phyloP scores from a whole-genome alignment of 2,329 filamentous ascomycete species.

The Aspergillus ruber region DNA sequence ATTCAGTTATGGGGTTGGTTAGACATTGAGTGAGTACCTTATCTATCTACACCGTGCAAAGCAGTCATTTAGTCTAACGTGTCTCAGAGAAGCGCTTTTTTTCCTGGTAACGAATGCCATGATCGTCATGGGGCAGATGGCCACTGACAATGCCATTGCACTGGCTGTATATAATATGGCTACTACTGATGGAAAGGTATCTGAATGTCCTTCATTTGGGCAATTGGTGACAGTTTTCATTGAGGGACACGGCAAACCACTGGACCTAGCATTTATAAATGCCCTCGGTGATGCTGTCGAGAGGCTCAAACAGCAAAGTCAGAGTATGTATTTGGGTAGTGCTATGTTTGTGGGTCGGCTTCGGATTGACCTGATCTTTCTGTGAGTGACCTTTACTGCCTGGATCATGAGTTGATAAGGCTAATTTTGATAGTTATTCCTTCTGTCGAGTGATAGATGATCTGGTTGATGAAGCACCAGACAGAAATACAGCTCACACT shows the following conservation, averaged over 20 bases:
- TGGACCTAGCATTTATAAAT: no score
- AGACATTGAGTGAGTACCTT: conserved; percentile 54
- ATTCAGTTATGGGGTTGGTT: conserved; percentile 54
- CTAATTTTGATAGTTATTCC: conserved; percentile 48
- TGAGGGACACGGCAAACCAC: no score
- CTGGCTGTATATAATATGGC: conserved; percentile 44
- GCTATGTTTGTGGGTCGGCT: conserved; percentile 62
- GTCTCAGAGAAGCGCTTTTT: conserved; percentile 57
- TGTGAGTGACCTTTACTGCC: conserved; percentile 34
- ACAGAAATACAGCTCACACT: conserved; percentile 12
- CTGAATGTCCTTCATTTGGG: not conserved
- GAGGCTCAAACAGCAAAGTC: conserved; percentile 58
- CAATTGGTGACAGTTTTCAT: no score
- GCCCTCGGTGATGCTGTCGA: conserved; percentile 38
- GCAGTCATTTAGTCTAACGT: not conserved
- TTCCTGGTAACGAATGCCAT: conserved; percentile 64
- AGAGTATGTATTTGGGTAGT: conserved; percentile 68
- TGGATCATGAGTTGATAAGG: no score
- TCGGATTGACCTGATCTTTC: conserved; percentile 59
- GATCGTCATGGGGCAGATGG: conserved; percentile 62
- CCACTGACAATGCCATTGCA: conserved; percentile 63
- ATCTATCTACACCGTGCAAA: not conserved
- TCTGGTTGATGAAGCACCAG: conserved; percentile 59
- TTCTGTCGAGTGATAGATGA: conserved; percentile 71
- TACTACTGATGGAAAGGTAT: not conserved